Conservation (phyloP, 257 asterid species). For the Solanum chilense region DNA sequence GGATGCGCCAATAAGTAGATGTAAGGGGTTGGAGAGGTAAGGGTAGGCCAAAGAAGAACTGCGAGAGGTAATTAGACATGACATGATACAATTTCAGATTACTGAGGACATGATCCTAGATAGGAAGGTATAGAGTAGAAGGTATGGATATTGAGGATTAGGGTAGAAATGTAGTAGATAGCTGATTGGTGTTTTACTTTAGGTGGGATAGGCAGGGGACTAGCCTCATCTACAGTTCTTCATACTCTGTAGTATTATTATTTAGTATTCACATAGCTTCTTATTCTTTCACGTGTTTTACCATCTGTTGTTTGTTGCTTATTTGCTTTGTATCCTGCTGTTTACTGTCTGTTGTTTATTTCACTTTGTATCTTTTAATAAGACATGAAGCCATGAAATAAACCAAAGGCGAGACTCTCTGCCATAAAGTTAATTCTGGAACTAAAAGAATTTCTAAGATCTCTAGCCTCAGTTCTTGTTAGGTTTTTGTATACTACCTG, state of each 20-base stretch:
- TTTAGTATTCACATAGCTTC: not conserved
- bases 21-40: not conserved
- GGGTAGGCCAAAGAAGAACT: not conserved
- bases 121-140: not conserved
- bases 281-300: not conserved
- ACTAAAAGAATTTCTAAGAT: not conserved
- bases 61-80: fast-evolving
- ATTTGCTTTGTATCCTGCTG: not conserved
- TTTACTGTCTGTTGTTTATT: not conserved
- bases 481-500: not conserved
- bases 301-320: not conserved
- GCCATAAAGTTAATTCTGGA: not conserved
- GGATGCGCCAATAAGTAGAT: not conserved
- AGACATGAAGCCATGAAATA: not conserved
- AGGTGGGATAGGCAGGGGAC: not conserved
- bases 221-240: not conserved
- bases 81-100: not conserved
- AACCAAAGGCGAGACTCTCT: not conserved
- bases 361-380: not conserved
- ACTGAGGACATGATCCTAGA: not conserved
- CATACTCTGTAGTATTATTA: not conserved
- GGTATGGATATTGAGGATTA: not conserved
- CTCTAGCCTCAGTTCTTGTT: not conserved
- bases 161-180: not conserved
- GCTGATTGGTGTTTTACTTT: not conserved